These are phyloP conservation scores for Acacia concinna DNA, from an alignment of 331 rosid species.

Conservation along the genomic window DNA sequence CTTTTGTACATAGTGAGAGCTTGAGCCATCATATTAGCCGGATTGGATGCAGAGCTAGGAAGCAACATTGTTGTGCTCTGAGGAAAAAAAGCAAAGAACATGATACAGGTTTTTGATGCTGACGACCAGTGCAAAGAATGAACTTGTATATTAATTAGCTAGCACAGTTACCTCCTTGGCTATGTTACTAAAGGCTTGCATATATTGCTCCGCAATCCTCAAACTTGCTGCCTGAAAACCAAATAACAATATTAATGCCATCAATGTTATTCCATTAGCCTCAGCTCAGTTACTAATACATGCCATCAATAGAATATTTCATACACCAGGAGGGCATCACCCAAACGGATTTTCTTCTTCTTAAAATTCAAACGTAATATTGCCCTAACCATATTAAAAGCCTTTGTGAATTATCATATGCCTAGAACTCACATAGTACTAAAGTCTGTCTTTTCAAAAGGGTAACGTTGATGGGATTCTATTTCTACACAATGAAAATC, in stretches of 20 bases:
- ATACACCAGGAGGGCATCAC: constrained; percentile 16
- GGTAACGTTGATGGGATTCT: not conserved
- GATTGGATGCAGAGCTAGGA: constrained; percentile 86
- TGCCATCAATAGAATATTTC: constrained; percentile 10
- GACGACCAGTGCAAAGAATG: constrained; percentile 7
- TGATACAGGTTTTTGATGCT: constrained; percentile 2
- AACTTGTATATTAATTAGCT: constrained; percentile 1
- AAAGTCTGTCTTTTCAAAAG: not conserved
- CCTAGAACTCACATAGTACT: constrained; percentile 6
- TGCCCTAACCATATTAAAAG: constrained; percentile 10
- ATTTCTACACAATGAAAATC: constrained; percentile 14
- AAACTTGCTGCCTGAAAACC: constrained; percentile 87
- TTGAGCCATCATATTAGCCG: constrained; percentile 92
- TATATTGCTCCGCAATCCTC: constrained; percentile 90
- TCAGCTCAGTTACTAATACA: not conserved
- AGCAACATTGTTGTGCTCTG: constrained; percentile 96
- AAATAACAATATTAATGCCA: constrained; percentile 35
- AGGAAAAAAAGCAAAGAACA: constrained; percentile 18
- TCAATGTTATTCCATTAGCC: not conserved
- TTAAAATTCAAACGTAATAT: constrained; percentile 3
- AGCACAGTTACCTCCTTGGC: constrained; percentile 77
- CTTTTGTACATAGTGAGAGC: constrained; percentile 88
- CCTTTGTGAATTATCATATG: constrained; percentile 4
- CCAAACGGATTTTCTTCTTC: not conserved
- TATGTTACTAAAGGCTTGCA: constrained; percentile 80